Conservation (phyloP, 257 asterid species). For the Linaria vulgaris region DNA sequence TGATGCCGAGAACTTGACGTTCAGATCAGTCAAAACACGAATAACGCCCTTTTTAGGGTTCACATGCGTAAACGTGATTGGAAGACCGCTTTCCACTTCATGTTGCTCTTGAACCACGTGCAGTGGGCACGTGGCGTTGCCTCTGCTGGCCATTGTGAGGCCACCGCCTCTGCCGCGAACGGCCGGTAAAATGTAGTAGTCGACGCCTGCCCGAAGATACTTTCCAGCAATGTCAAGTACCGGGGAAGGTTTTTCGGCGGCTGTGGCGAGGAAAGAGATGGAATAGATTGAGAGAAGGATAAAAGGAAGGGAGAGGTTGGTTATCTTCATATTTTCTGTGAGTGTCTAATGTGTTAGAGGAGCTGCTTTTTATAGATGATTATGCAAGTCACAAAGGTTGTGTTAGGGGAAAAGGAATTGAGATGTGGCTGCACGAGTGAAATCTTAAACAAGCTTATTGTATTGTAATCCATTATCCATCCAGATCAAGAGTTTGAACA, state of each 20-base stretch:
- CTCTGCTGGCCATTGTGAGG: conserved; percentile 37
- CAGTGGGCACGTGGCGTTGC: conserved; percentile 42
- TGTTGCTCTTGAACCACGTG: conserved; percentile 47
- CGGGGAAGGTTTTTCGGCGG: conserved; percentile 29
- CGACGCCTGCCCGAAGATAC: conserved; percentile 27
- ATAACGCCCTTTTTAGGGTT: conserved; percentile 36
- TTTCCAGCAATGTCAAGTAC: conserved; percentile 45
- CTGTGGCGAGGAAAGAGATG: conserved; percentile 17
- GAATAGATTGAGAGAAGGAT: neutral
- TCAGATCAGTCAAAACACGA: conserved; percentile 43
- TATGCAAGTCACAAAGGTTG: neutral
- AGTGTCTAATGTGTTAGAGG: neutral
- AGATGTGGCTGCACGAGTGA: neutral
- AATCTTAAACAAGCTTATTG: too few relatives aligned
- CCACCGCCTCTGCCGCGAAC: conserved; percentile 68
- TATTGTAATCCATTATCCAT: too few relatives aligned
- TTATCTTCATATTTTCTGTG: too few relatives aligned
- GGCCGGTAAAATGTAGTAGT: conserved; percentile 50
- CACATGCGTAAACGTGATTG: conserved; percentile 41
- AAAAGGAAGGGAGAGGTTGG: too few relatives aligned
- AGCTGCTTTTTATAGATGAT: neutral
- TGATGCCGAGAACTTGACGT: conserved; percentile 41
- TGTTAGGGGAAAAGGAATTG: neutral
- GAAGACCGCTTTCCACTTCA: conserved; percentile 43
- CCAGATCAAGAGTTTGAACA: too few relatives aligned